Base-by-base conservation (phyloP, 1,284 basidiomycete genomes). In the Leccinum fuscescens region DNA sequence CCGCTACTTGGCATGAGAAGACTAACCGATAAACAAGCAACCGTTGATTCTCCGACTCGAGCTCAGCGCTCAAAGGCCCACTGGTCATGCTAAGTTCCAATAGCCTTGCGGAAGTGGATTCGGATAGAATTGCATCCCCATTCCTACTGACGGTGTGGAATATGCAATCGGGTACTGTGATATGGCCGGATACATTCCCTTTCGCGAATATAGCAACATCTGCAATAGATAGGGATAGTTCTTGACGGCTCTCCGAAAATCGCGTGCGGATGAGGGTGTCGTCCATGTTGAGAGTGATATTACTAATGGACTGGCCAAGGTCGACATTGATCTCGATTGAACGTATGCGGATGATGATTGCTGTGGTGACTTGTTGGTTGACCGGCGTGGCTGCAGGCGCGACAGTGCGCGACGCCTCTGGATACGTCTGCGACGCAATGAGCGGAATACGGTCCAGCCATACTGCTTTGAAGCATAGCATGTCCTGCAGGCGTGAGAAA, bases 401-500 rank as follows among this genome's bases (percentile, higher is more conserved):
- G 52, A 57, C 62, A 56, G 57, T 65, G 55, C 55, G 64, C 29
- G 66, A 66, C 69, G 22, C 63, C 60, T 54, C 75, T 65, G 57
- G 69, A 64, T 57, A 68, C 69, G 37, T 68, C 54, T 81, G 79
- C n/a, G 76, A 78, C 60, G 82, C 82, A 66, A 90, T 82, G 3
- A 91, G 74, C 0, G 92, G 90, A 42, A 94, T 92, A 46, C 86
- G 86, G 68, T 94, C 93, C 50, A 95, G 72, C 92, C 92, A 95
- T 17, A 94, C 91, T 1, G 92, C 92, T 72, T 94, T 93, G 81
- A 94, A 92, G 72, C 91, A 93, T 29, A 94, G 79, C 52, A 93
- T 84, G 69, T 94, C 93, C 71, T 94, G 92, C 15, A 94, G 72
- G 14, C 93, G 85, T 9, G 90, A 90, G 69, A 94, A 90, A 17